Conservation (phyloP, 805 yeast genomes). For the Blastobotrys robertii region DNA sequence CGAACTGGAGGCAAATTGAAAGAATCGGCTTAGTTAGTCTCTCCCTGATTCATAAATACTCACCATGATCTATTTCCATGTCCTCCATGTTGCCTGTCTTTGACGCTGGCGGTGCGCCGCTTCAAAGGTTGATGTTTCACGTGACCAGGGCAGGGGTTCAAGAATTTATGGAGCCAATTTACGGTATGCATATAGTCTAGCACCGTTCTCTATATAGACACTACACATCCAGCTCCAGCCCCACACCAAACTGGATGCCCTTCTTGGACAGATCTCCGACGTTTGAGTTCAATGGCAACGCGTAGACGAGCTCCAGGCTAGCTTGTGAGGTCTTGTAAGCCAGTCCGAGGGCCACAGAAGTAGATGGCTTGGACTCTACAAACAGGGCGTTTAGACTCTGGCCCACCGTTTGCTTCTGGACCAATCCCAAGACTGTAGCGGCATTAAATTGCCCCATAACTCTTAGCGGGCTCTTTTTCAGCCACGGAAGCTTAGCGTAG, state of each 20-base stretch:
- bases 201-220: too few species aligned
- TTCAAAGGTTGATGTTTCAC: too few species aligned
- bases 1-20: too few species aligned
- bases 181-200: too few species aligned
- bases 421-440: constrained; percentile 39
- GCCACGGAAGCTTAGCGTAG: constrained; percentile 51
- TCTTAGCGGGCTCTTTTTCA: constrained; percentile 41
- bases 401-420: constrained; percentile 15
- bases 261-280: constrained; percentile 39
- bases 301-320: constrained; percentile 51
- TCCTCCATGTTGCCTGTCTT: too few species aligned
- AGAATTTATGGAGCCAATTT: too few species aligned
- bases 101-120: too few species aligned
- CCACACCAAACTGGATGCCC: constrained; percentile 40
- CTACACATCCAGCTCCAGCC: too few species aligned
- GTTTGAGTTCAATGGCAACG: constrained; percentile 43
- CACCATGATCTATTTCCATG: too few species aligned
- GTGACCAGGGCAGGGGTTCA: too few species aligned
- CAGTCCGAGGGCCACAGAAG: constrained; percentile 47
- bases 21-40: too few species aligned
- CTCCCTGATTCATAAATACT: too few species aligned
- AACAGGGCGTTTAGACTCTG: constrained; percentile 22
- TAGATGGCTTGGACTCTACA: constrained; percentile 29
- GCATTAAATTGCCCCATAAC: constrained; percentile 54
- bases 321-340: constrained; percentile 51